phyloP scores from a whole-genome alignment of 306 rosid genomes.

The Cicer chorassanicum region DNA sequence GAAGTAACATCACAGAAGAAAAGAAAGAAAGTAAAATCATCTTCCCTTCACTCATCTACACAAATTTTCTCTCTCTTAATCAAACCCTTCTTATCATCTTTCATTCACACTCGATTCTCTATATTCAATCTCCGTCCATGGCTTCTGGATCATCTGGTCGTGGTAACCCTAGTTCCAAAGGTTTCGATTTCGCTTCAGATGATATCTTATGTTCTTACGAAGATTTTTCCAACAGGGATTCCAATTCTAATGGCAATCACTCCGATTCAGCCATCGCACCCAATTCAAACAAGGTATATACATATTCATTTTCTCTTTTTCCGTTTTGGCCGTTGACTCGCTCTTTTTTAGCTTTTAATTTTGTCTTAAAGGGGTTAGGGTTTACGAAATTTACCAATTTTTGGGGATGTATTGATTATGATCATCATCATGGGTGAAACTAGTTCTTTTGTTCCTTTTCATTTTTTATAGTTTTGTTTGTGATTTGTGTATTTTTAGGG shows the following conservation, averaged over 20 bases:
- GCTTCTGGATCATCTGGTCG: slow-evolving; percentile 94
- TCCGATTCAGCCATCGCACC: slow-evolving; percentile 59
- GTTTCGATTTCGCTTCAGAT: slow-evolving; percentile 85
- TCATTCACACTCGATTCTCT: slow-evolving; percentile 13
- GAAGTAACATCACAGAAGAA: neutral
- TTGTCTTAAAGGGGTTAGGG: slow-evolving; percentile 41
- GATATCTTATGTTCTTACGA: slow-evolving; percentile 92
- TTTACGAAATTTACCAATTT: slow-evolving; percentile 35
- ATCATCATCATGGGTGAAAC: neutral
- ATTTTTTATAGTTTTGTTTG: slow-evolving; percentile 28
- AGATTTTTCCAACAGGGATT: slow-evolving; percentile 70
- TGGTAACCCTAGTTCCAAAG: slow-evolving; percentile 71
- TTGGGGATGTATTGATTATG: slow-evolving; percentile 4
- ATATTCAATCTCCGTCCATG: slow-evolving; percentile 54
- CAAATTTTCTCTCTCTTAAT: slow-evolving; percentile 39
- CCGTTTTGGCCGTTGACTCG: slow-evolving; percentile 33
- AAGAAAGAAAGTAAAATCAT: neutral
- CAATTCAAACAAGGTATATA: slow-evolving; percentile 61
- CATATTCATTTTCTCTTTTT: neutral
- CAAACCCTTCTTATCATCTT: neutral
- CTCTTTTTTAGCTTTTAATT: neutral
- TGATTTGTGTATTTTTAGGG: neutral
- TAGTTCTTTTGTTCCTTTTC: neutral
- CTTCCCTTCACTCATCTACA: neutral
- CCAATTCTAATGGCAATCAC: slow-evolving; percentile 69